Conservation (phyloP, 257 asterid genomes). For the Scutellaria barbata region DNA sequence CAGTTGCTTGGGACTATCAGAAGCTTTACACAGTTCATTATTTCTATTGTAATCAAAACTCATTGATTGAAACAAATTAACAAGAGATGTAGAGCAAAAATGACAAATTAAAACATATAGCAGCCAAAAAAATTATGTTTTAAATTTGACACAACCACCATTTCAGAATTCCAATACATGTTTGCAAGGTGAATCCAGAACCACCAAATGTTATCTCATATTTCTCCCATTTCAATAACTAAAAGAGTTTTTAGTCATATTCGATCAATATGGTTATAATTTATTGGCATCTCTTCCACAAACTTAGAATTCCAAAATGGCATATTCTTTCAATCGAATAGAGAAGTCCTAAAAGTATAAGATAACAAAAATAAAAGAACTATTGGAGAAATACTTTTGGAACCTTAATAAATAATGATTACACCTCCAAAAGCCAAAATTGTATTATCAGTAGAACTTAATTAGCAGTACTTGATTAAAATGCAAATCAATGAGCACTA, state of each 20-base stretch:
- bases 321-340: not conserved
- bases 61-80: not conserved
- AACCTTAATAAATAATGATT: not conserved
- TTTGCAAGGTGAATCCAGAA: not conserved
- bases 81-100: constrained; percentile 10
- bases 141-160: not conserved
- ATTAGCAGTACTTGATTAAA: constrained; percentile 7
- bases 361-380: too few relatives aligned
- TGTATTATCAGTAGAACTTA: not conserved
- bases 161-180: not conserved
- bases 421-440: constrained; percentile 2
- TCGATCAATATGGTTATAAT: not conserved
- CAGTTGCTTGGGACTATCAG: not conserved
- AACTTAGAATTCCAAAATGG: not conserved
- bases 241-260: not conserved
- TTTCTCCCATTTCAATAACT: constrained; percentile 3
- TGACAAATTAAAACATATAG: not conserved
- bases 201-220: constrained; percentile 1
- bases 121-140: not conserved
- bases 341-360: not conserved
- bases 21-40: not conserved
- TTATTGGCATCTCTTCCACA: constrained; percentile 2
- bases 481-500: not conserved
- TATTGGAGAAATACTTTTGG: not conserved
- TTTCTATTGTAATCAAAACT: not conserved